phyloP scores from a whole-genome alignment of 108 stramenopile species.

The Licmophora abbreviata region DNA sequence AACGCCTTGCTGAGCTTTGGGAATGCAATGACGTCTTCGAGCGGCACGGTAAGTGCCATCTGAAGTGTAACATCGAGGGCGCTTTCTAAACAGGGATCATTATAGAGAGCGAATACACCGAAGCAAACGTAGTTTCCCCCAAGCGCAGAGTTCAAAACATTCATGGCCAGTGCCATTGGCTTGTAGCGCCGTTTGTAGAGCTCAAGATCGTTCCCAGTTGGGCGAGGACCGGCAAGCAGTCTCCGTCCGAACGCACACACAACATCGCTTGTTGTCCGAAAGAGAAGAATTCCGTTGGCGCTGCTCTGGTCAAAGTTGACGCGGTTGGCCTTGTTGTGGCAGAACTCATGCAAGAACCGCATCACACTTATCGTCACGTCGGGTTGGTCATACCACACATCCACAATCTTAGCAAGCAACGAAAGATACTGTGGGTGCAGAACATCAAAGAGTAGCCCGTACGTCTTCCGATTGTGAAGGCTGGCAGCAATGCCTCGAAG shows the following conservation, averaged over 20 bases:
- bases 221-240: constrained; percentile 44
- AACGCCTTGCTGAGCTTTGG: constrained; percentile 94
- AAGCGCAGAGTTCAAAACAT: constrained; percentile 88
- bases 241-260: constrained; percentile 86
- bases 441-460: constrained; percentile 87
- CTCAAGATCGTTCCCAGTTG: constrained; percentile 41
- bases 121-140: constrained; percentile 96
- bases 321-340: constrained; percentile 95
- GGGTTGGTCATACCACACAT: constrained; percentile 91
- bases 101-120: constrained; percentile 95
- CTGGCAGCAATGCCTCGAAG: constrained; percentile 87
- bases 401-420: constrained; percentile 79
- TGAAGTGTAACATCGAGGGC: constrained; percentile 85
- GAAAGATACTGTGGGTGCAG: constrained; percentile 87
- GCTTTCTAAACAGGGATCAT: constrained; percentile 88
- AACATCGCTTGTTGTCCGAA: constrained; percentile 89
- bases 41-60: constrained; percentile 81
- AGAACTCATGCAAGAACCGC: constrained; percentile 94
- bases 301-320: constrained; percentile 95
- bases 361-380: constrained; percentile 91
- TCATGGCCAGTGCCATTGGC: constrained; percentile 78
- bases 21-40: constrained; percentile 88
- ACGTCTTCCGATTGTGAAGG: constrained; percentile 90
- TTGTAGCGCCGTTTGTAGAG: constrained; percentile 94
- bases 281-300: constrained; percentile 97